Base-by-base conservation (phyloP, 306 rosid genomes). In the Mucuna pruriens region DNA sequence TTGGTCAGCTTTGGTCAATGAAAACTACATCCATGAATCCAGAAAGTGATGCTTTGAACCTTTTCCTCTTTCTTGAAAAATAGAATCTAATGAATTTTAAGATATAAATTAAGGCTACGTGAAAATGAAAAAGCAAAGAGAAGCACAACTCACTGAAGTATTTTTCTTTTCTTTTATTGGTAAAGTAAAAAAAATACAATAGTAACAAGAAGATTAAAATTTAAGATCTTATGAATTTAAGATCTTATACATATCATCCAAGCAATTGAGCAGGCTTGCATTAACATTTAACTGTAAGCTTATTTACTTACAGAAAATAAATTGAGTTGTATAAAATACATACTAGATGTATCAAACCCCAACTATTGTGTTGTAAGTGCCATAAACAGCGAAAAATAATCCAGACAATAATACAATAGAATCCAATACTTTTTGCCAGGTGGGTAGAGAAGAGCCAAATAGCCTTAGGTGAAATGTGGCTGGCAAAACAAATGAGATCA, bases 401-500 rank as follows among this genome's bases (percentile, higher is more conserved):
- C 98, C 97, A 71, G 76, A 84, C 15, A 89, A 72, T 68, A 95
- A 40, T 29, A 95, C 87, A 74, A 71, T 19, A 48, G 39, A 85
- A 84, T 92, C 95, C 85, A 90, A 83, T 78, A 82, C 79, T 79
- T 74, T 88, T 69, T 90, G 92, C 92, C 92, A 86, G 8, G 72
- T 67, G 65, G 67, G 40, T 62, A 90, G 86, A 71, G 98, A 89
- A 82, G 94, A 85, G 48, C 97, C 92, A 63, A 90, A 77, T 63
- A 95, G 23, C 63, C 45, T 86, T 4, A 95, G 77, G 86, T 95
- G 97, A 87, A 91, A 92, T 78, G 88, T 77, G 60, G 95, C 91
- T 10, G 97, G 98, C 89, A 95, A 85, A 81, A 95, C 94, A 79
- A 91, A 95, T 19, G 97, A 95, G 86, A 95, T 86, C 77, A 89